These are phyloP conservation scores for Thalia dealbata DNA, from an alignment of 176 grass and related monocot species.

Conservation along the genomic window DNA sequence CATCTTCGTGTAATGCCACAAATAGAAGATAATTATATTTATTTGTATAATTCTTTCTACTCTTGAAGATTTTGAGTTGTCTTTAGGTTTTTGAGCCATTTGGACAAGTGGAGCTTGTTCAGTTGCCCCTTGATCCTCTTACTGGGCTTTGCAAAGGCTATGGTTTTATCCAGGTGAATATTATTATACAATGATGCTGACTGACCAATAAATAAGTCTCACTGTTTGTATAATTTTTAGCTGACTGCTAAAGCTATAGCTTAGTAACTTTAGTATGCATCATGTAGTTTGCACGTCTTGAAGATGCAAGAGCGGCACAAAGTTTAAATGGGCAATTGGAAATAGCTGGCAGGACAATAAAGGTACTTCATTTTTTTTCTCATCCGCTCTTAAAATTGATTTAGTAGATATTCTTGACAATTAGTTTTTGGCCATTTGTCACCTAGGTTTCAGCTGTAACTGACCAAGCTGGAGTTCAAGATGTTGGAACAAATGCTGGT, in stretches of 20 bases:
- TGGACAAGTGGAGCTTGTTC: constrained; percentile 83
- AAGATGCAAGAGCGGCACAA: constrained; percentile 89
- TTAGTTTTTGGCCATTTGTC: background rate
- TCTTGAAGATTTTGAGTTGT: background rate
- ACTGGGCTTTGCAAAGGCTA: constrained; percentile 88
- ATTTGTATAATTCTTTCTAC: background rate
- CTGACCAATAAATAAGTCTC: too few relatives aligned
- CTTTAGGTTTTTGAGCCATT: constrained; percentile 88
- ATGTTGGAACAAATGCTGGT: constrained; percentile 43
- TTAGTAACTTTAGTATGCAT: constrained; percentile 20
- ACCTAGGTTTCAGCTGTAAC: constrained; percentile 88
- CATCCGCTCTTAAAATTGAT: constrained; percentile 3
- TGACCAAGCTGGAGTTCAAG: constrained; percentile 67
- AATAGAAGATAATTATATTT: background rate
- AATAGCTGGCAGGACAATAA: constrained; percentile 92
- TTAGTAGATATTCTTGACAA: background rate
- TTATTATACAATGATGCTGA: background rate
- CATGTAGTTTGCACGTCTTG: constrained; percentile 72
- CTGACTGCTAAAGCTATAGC: constrained; percentile 12
- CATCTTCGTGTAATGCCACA: background rate
- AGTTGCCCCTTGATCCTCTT: constrained; percentile 71
- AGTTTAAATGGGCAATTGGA: constrained; percentile 97
- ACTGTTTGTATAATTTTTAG: background rate
- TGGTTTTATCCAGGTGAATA: constrained; percentile 77
- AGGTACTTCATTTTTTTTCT: constrained; percentile 34